Base-by-base conservation (phyloP, 2,329 filamentous ascomycete species). In the Clonostachys rhizophaga region DNA sequence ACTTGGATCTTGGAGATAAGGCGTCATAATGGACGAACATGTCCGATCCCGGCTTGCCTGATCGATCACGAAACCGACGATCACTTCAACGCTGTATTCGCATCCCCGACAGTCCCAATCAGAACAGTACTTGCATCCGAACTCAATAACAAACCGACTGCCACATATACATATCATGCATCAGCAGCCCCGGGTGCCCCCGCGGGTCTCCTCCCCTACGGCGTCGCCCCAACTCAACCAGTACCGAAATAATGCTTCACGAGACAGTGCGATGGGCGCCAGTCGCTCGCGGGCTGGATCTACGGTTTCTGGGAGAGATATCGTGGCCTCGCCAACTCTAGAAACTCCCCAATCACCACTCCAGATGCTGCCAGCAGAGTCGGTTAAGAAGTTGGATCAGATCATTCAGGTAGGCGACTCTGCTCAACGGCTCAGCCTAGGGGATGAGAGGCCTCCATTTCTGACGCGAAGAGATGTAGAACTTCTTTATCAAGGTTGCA, bases 401-500 rank as follows among this genome's bases (percentile, higher is more conserved):
- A 94, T 97, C 60, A 85, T 96, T 58, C 89, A 94, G 79, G 91
- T 95, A 42, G 58, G 24, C 24, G 24, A 30, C 24, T 30, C 24
- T 30, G 24, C 24, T 30, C 53, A 12, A 35, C 35, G 12, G 18
- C 13, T 39, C 37, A 33, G 12, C 8, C 30, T 5, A 11, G 5
- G 5, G n/a, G 20, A 13, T n/a, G 11, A 8, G 10, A 20, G 13
- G 20, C 13, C 17, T 17, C 24, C 24, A 30, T 30, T 30, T 30
- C 24, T 30, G 24, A 24, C 33, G 34, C 13, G 10, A 18, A 40
- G 24, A 30, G 24, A 30, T 30, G 9, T 59, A 96, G 91, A 96
- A 96, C 64, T 94, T 95, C 67, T 89, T 91, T 64, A 84, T 83
- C 55, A 97, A 96, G 72, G 86, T 89, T 35, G 89, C 91, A 37